Evolutionary conservation across 176 grass and related monocot genomes (phyloP).

Genomic region (barley (Hordeum vulgare)): MorexV3_pseudomolecules_assembly NC_058519.1:589100705-589101204

Average conservation of each 20-base stretch:
- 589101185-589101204: not conserved
- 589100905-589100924: not conserved
- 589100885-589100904: not conserved
- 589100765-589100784: conserved; percentile 1
- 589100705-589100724: not conserved
- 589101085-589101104: no score
- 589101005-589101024: not conserved
- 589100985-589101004: no score
- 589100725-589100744: not conserved
- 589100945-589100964: not conserved
- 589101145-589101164: no score
- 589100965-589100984: not conserved
- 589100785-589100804: not conserved
- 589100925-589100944: not conserved
- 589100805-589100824: conserved; percentile 12
- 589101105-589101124: no score
- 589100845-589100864: not conserved
- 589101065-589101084: no score
- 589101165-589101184: not conserved
- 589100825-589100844: not conserved
- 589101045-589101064: not conserved
- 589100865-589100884: conserved; percentile 19
- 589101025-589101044: not conserved
- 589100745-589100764: conserved; percentile 8
- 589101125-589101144: no score